Percentiles rank a stretch among this genome's conserved stretches.
Conservation (phyloP, 2,329 filamentous ascomycete genomes). For the Tetracladium maxilliforme region DNA sequence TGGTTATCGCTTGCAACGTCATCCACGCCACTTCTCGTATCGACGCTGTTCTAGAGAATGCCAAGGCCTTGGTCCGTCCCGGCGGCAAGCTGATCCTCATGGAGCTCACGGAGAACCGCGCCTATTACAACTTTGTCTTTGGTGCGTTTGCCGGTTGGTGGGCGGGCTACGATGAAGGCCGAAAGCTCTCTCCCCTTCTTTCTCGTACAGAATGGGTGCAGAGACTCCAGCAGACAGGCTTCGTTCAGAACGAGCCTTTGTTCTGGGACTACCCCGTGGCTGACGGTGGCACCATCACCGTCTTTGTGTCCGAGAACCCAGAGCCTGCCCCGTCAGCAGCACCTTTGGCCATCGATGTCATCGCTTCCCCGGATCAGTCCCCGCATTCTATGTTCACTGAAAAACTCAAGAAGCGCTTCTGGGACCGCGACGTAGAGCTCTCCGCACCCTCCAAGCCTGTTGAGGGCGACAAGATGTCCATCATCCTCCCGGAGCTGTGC, state of each 20-base stretch:
- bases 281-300: constrained; percentile 2
- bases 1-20: background rate
- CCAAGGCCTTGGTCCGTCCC: background rate
- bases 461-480: constrained; percentile 1
- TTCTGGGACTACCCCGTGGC: constrained; percentile 4
- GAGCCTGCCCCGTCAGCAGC: constrained; percentile 1
- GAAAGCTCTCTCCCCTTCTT: constrained; percentile 7
- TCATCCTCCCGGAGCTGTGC: constrained; percentile 1
- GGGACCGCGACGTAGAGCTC: background rate
- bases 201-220: constrained; percentile 10
- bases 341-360: constrained; percentile 2
- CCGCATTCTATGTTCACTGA: constrained; percentile 1
- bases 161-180: constrained; percentile 13
- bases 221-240: constrained; percentile 7
- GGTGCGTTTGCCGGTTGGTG: constrained; percentile 22
- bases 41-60: background rate
- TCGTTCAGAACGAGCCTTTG: constrained; percentile 11
- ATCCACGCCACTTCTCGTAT: background rate
- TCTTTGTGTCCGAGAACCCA: constrained; percentile 5
- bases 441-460: background rate
- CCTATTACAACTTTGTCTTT: constrained; percentile 7
- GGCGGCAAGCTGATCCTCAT: constrained; percentile 1
- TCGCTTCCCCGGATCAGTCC: background rate
- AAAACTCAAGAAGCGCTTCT: constrained; percentile 1
- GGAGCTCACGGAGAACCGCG: constrained; percentile 3